Base-by-base conservation (phyloP, 2,329 filamentous ascomycete genomes). In the Ustilaginoidea virens region DNA sequence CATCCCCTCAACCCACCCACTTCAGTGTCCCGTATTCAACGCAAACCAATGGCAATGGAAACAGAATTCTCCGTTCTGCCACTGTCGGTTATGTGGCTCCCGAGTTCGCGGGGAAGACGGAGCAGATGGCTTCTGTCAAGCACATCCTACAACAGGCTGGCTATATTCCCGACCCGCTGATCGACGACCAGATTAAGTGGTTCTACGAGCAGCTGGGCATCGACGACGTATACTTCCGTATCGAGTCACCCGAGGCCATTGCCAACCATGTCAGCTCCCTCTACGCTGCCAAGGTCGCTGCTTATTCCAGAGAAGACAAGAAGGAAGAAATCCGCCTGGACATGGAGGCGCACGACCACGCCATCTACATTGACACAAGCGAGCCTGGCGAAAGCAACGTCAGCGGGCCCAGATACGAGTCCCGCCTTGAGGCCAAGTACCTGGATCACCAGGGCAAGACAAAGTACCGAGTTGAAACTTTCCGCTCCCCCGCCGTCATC, bases 131-230 rank as follows among this genome's bases (percentile, higher is more conserved):
- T 49, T 61, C 74, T 48, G 86, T 94, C 49, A 85, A 83, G 72
- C 74, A 78, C 40, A 62, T 77, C 47, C 74, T 94, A 42, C 66
- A 73, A 46, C 69, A 76, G 39, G 80, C 77, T 47, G 80, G 77
- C 35, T 94, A 92, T 69, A 81, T 98, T 36, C 90, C 90, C 2
- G 66, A 70, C 33, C 66, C 79, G 29, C 80, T 92, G 40, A 69
- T 94, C 37, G 80, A 92, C 37, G 68, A 74, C 16, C 86, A 98
- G 58, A 81, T 86, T 29, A 68, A 73, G 35, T 98, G 90, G 87
- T 98, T 98, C 64, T 98, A 98, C 63, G 81, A 90, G 51, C 80
- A 92, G 54, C 73, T 98, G 15, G 90, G 90, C 43, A 98, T 98
- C 45, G 90, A 98, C 48, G 90, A 94, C 64, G 87, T 92, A 58